phyloP scores from a whole-genome alignment of 75 land plant species.

The Pseudotsuga menziesii region DNA sequence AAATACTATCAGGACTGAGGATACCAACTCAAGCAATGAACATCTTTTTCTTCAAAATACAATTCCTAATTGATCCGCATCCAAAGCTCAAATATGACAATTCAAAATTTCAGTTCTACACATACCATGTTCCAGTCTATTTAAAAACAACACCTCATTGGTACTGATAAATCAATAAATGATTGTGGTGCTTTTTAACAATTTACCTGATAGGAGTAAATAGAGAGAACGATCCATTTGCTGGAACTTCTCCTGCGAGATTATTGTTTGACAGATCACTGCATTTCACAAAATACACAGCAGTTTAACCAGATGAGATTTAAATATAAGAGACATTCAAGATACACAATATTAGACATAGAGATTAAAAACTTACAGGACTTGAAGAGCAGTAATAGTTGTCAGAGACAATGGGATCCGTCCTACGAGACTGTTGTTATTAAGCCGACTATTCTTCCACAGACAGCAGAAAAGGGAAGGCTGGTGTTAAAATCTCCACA shows the following conservation, averaged over 20 bases:
- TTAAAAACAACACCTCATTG: not conserved
- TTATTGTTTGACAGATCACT: conserved; percentile 96
- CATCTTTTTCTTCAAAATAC: not conserved
- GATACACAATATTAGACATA: not conserved
- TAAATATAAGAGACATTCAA: not conserved
- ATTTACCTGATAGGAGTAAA: conserved; percentile 96
- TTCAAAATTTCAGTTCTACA: not conserved
- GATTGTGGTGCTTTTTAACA: not conserved
- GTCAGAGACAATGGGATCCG: conserved; percentile 33
- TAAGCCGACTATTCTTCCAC: conserved; percentile 69
- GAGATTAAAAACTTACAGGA: conserved; percentile 60
- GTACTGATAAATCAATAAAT: not conserved
- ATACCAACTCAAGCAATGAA: not conserved
- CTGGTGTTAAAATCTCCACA: not conserved
- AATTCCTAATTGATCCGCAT: not conserved
- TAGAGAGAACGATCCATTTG: conserved; percentile 92
- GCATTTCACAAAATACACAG: conserved; percentile 17
- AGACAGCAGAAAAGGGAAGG: conserved; percentile 3
- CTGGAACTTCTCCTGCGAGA: conserved; percentile 80
- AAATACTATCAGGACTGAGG: not conserved
- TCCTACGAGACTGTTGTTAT: conserved; percentile 34
- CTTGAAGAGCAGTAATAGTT: conserved; percentile 29
- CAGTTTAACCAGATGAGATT: not conserved
- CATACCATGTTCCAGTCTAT: not conserved
- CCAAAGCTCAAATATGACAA: not conserved